Conservation (phyloP, 2,329 filamentous ascomycete species). For the Didymella arachidicola region DNA sequence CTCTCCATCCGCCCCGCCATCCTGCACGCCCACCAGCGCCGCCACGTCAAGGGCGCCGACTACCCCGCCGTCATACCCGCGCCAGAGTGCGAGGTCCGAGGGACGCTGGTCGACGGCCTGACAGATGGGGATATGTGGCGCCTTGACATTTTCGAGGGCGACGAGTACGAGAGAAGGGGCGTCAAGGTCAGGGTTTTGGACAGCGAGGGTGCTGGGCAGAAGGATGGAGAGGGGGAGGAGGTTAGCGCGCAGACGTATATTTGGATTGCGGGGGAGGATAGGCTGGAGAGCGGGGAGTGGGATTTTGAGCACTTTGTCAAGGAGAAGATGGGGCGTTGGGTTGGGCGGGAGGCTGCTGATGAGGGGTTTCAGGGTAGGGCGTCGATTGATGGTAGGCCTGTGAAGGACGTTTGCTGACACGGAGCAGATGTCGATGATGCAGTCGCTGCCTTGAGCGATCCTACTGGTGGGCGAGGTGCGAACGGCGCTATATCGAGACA, state of each 20-base stretch:
- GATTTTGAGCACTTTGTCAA: conserved; percentile 83
- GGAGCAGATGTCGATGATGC: conserved; percentile 56
- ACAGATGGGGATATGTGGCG: conserved; percentile 77
- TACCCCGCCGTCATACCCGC: conserved; percentile 78
- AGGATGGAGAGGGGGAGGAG: conserved; percentile 45
- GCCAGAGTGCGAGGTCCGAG: conserved; percentile 64
- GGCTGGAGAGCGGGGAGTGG: conserved; percentile 80
- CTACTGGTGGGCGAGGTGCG: conserved; percentile 55
- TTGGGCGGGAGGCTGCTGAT: conserved; percentile 54
- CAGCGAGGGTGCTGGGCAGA: conserved; percentile 29
- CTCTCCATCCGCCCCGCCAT: conserved; percentile 77
- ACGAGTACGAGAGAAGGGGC: conserved; percentile 68
- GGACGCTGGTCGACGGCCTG: conserved; percentile 77
- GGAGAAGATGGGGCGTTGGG: conserved; percentile 73
- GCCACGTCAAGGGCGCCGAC: conserved; percentile 72
- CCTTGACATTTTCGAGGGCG: conserved; percentile 84
- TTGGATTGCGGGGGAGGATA: conserved; percentile 54
- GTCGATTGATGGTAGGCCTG: conserved; percentile 36
- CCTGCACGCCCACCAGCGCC: conserved; percentile 75
- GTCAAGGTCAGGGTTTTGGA: conserved; percentile 57
- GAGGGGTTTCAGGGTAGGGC: conserved; percentile 56
- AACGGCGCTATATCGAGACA: conserved; percentile 53
- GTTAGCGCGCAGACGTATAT: conserved; percentile 61
- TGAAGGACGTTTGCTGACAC: conserved; percentile 6
- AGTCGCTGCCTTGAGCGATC: conserved; percentile 50